Evolutionary conservation across 345 rosid species (phyloP), one percentile per base, ranked within the genome.

Genomic region (Corymbia maculata): DNA sequence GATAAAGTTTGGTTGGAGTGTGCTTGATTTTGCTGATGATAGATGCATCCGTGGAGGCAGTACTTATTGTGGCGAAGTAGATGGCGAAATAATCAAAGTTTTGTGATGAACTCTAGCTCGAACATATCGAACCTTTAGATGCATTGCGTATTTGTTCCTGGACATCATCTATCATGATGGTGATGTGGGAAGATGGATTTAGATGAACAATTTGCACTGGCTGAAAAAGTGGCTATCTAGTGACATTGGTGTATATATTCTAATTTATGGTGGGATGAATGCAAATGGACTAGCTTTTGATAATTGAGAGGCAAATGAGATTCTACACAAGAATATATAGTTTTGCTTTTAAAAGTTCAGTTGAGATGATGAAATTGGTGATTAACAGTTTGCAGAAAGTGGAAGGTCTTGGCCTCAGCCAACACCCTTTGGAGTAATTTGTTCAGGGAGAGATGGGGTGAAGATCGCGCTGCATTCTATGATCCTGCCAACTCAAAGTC

Each of bases 391-490:
- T 92, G 95, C 94, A 94, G 93, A 93, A 94, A 92, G 36, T 95
- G 97, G 95, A 93, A 92, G 86, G 85, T 52, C 24, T 47, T 93
- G 90, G 94, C 92, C 86, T 94, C 95, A 12, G 91, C 93, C 8
- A 70, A 92, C 84, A 80, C 24, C 8, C 88, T 95, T 22, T 94
- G 97, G 95, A 91, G 80, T 49, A 89, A 91, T 59, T 91, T 95
- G 52, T 94, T 94, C 91, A 87, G 64, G 75, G 94, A 93, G 88
- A 91, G 95, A 91, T 93, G 97, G 97, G 95, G 97, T 87, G 90
- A 51, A 66, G 94, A 95, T 84, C 86, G 86, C 4, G 94, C 95
- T 22, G 87, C 91, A 32, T 92, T 92, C 52, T 91, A 86, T 80
- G 92, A 92, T 30, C 95, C 97, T 53, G 10, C 12, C 9, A 51